phyloP scores from a whole-genome alignment of 2,329 filamentous ascomycete species.

The Phaeosphaeria sp. region DNA sequence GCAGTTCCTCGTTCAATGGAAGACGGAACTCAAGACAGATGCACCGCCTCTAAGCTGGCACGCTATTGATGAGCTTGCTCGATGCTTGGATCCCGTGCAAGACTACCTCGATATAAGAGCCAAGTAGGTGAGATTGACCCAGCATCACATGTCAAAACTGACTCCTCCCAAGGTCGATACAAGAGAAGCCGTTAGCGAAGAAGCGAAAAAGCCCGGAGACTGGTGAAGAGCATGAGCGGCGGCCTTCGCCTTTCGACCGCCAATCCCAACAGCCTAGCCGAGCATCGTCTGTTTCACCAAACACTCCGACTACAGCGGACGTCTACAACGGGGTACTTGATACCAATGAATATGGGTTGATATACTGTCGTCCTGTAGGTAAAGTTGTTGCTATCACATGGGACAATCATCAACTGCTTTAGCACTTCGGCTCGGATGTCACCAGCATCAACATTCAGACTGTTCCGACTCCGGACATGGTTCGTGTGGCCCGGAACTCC shows the following conservation, averaged over 20 bases:
- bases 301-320: constrained; percentile 15
- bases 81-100: constrained; percentile 52
- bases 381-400: neutral
- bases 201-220: constrained; percentile 39
- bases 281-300: constrained; percentile 31
- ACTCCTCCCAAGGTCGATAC: constrained; percentile 15
- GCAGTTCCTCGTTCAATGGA: constrained; percentile 54
- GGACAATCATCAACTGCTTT: constrained; percentile 1
- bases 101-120: constrained; percentile 47
- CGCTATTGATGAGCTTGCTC: constrained; percentile 45
- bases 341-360: constrained; percentile 44
- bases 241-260: constrained; percentile 29
- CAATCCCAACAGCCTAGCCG: constrained; percentile 15
- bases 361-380: constrained; percentile 45
- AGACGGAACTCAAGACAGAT: constrained; percentile 9
- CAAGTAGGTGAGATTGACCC: constrained; percentile 18
- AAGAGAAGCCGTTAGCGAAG: constrained; percentile 3
- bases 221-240: constrained; percentile 18
- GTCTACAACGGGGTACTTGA: constrained; percentile 53
- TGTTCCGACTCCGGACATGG: constrained; percentile 49
- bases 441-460: constrained; percentile 36
- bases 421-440: constrained; percentile 21
- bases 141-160: neutral
- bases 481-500: constrained; percentile 29
- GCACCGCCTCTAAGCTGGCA: constrained; percentile 54